Conservation (phyloP, 2,329 filamentous ascomycete genomes). For the Pseudonectria foliicola region DNA sequence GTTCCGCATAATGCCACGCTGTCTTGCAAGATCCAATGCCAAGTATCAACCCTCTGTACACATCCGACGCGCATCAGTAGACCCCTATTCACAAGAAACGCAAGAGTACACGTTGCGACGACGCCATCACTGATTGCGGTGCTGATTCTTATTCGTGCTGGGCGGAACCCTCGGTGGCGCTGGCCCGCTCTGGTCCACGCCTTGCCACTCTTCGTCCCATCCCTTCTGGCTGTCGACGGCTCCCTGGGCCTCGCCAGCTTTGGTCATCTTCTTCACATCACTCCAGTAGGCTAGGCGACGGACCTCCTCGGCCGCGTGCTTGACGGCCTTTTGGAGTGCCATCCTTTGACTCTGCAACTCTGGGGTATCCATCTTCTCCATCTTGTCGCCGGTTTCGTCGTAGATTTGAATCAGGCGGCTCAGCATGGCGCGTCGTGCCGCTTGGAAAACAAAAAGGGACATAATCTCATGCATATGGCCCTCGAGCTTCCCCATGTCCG, state of each 20-base stretch:
- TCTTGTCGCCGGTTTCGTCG: conserved; percentile 32
- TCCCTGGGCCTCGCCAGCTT: conserved; percentile 39
- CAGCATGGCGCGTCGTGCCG: conserved; percentile 71
- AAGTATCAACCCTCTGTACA: too few species aligned
- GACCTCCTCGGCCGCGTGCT: conserved; percentile 74
- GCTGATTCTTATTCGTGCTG: conserved; percentile 13
- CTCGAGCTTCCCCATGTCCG: conserved; percentile 69
- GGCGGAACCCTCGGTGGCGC: conserved; percentile 23
- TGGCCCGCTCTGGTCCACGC: conserved; percentile 47
- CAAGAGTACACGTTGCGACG: too few species aligned
- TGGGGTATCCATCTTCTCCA: conserved; percentile 32
- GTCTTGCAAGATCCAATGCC: too few species aligned
- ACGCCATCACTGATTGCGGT: too few species aligned
- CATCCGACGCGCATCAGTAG: too few species aligned
- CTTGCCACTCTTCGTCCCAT: conserved; percentile 39
- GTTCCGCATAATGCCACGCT: too few species aligned
- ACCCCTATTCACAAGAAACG: too few species aligned
- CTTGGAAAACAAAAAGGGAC: conserved; percentile 82
- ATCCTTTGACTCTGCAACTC: conserved; percentile 42
- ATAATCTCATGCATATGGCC: conserved; percentile 79
- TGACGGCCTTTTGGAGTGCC: conserved; percentile 66
- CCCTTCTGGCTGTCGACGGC: conserved; percentile 33
- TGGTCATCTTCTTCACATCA: conserved; percentile 65
- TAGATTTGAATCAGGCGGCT: conserved; percentile 57
- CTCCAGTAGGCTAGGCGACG: conserved; percentile 81